A percentile compares a stretch with the other conserved stretches of the same genome.
These are phyloP conservation scores for Volvox reticuliferus DNA, from an alignment of 139 green algal genomes.

Conservation along the genomic window DNA sequence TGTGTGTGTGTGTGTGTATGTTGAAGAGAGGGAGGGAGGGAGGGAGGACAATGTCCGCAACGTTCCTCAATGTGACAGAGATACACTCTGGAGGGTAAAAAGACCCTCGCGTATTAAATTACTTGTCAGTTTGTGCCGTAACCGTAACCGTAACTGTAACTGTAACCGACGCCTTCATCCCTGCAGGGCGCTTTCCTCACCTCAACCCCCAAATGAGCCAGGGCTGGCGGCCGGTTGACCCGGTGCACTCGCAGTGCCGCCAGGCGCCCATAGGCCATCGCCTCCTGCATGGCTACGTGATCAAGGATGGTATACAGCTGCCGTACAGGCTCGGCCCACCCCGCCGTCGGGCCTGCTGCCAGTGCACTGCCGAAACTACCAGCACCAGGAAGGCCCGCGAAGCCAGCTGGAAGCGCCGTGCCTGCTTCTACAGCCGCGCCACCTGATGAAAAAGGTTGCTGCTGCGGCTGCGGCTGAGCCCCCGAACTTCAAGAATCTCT, in stretches of 20 bases:
- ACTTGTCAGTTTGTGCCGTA: too few species aligned
- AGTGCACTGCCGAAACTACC: background rate
- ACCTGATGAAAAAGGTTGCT: background rate
- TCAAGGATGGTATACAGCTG: background rate
- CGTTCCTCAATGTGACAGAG: too few species aligned
- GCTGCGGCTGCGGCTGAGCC: background rate
- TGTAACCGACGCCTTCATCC: too few species aligned
- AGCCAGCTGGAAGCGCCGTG: background rate
- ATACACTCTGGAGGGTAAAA: too few species aligned
- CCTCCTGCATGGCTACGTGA: background rate
- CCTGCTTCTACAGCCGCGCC: background rate
- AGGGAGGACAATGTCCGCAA: too few species aligned
- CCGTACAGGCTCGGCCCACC: slow-evolving; percentile 9
- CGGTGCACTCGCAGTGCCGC: background rate
- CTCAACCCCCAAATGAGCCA: background rate
- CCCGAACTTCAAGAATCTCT: background rate
- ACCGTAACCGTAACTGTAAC: too few species aligned
- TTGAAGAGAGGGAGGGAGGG: too few species aligned
- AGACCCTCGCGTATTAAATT: too few species aligned
- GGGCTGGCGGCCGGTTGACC: background rate
- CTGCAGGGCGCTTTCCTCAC: background rate
- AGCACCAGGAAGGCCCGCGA: background rate
- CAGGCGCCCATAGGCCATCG: background rate
- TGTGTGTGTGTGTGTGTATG: too few species aligned
- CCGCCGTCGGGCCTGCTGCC: background rate